Conservation (phyloP, 2,329 filamentous ascomycete genomes). For the Alternaria hordeiaustralica region DNA sequence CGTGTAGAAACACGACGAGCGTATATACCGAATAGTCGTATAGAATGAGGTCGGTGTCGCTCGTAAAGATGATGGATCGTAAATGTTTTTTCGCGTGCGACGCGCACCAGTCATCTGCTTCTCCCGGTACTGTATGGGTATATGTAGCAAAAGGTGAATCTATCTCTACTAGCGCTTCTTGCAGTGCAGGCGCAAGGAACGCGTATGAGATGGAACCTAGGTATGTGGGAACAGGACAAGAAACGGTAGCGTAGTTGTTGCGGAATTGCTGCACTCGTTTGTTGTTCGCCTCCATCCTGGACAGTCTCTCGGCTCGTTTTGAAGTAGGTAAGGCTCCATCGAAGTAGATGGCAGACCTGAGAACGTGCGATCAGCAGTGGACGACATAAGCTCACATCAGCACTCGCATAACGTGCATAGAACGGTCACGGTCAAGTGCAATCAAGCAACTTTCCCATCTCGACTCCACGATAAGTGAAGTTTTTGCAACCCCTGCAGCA, state of each 20-base stretch:
- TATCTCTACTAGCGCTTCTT: conserved; percentile 67
- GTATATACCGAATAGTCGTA: conserved; percentile 70
- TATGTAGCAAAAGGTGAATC: conserved; percentile 50
- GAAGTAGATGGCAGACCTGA: conserved; percentile 73
- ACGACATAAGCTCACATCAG: conserved; percentile 18
- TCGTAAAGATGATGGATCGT: conserved; percentile 73
- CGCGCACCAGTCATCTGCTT: conserved; percentile 85
- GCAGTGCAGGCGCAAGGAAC: conserved; percentile 78
- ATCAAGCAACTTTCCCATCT: conserved; percentile 1
- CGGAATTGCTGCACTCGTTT: conserved; percentile 62
- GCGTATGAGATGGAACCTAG: conserved; percentile 58
- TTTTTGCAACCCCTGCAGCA: conserved; percentile 6
- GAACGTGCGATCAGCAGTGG: conserved; percentile 24
- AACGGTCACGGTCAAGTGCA: conserved; percentile 21
- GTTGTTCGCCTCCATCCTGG: conserved; percentile 66
- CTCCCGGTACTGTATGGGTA: conserved; percentile 73
- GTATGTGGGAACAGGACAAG: conserved; percentile 36
- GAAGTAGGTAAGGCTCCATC: conserved; percentile 77
- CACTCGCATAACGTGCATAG: conserved; percentile 12
- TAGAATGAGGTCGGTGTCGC: conserved; percentile 85
- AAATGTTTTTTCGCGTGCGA: conserved; percentile 62
- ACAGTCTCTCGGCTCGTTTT: conserved; percentile 69
- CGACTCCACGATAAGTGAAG: not conserved
- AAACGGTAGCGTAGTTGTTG: conserved; percentile 29
- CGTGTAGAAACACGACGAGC: conserved; percentile 71